Evolutionary conservation across 1,139 yeast genomes (phyloP), one percentile per base, ranked within the genome.

Genomic region (Taphrina pruni): DNA sequence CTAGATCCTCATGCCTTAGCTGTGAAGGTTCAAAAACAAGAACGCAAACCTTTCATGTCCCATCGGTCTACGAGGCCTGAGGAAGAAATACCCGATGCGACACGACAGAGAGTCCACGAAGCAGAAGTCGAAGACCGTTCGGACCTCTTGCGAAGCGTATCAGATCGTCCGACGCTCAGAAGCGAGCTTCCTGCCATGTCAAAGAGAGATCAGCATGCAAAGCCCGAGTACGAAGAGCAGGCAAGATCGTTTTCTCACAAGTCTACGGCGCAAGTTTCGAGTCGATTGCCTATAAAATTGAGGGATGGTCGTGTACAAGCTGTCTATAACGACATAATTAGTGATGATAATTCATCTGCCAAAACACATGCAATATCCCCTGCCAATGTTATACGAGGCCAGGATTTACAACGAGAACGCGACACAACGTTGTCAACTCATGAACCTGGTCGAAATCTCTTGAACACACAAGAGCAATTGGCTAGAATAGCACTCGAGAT

Each of bases 401-500:
- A 26, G 32, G 1, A 26, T 26, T 26, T 26, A 26, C 14, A 39
- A 11, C 43, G 1, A 39, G 6, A 39, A 39, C 14, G 1, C 11
- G 43, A 11, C 1, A 39, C 6, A 39, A 45, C 5, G 48, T 7
- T 26, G n/a, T 14, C 48, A 14, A n/a, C 12, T 12, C 20, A 12
- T n/a, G 20, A 12, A 6, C 48, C 78, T 35, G 85, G 82, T 26
- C 81, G 80, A 17, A 84, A 85, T 64, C 81, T 90, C 46, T 74
- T 83, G 20, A 83, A 83, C 72, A 82, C 90, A 64, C 90, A 92
- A 74, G 98, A 92, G 78, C 90, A 88, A 71, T 85, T 94, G 45
- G 97, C 98, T 0, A 88, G 85, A 17, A 78, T 88, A 66, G 97
- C 96, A 0, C 90, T 90, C 45, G 84, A 84, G 66, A 79, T 94